A percentile compares a stretch with the other conserved stretches of the same genome.
Evolutionary conservation across 2,329 filamentous ascomycete species (phyloP).

Genomic region (Bipolaris gigantea): DNA sequence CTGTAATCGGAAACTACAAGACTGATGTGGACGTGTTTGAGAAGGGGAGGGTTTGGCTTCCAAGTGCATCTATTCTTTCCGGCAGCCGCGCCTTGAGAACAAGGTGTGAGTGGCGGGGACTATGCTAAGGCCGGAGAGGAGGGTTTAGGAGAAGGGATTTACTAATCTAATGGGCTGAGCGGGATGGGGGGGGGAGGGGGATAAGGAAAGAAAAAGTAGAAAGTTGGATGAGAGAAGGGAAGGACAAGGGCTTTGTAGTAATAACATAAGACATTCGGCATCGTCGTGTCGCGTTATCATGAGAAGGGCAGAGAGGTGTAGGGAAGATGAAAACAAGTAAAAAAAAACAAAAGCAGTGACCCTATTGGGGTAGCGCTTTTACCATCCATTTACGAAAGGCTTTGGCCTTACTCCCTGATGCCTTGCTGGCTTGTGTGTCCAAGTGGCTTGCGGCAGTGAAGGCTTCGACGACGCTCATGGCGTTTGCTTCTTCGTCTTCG

Average conservation of each 20-base stretch:
- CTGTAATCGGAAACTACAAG: constrained; percentile 4
- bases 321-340: background rate
- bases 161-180: constrained; percentile 12
- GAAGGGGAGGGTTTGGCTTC: constrained; percentile 6
- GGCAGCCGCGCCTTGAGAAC: constrained; percentile 13
- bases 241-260: constrained; percentile 14
- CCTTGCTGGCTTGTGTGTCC: constrained; percentile 25
- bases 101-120: constrained; percentile 6
- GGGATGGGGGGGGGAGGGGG: constrained; percentile 14
- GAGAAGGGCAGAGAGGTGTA: constrained; percentile 11
- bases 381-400: constrained; percentile 32
- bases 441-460: constrained; percentile 33
- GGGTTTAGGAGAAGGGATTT: constrained; percentile 4
- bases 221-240: constrained; percentile 3
- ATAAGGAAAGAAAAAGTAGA: constrained; percentile 2
- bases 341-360: constrained; percentile 7
- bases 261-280: constrained; percentile 18
- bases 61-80: constrained; percentile 12
- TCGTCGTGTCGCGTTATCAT: constrained; percentile 18
- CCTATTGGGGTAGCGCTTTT: constrained; percentile 9
- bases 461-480: constrained; percentile 30
- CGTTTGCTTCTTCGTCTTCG: constrained; percentile 19
- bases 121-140: constrained; percentile 6
- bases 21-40: constrained; percentile 1
- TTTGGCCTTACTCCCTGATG: constrained; percentile 25